A percentile compares a stretch with the other conserved stretches of the same genome.
These are phyloP conservation scores for Fusarium stilboides DNA, from an alignment of 2,329 filamentous ascomycete species.

Conservation along the genomic window DNA sequence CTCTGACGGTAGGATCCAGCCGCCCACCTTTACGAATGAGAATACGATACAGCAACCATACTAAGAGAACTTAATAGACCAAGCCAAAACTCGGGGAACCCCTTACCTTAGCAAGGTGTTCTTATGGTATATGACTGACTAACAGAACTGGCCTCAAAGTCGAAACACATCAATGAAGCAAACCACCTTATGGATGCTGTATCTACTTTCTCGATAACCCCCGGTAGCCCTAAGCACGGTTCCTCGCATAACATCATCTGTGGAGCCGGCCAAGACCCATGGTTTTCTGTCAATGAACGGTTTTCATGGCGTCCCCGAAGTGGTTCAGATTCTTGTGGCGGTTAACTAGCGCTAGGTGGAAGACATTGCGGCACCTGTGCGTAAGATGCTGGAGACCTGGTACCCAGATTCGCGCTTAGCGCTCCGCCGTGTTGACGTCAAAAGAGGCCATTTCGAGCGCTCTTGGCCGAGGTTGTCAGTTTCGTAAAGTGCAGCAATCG, in stretches of 20 bases:
- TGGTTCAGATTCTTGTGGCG: conserved; percentile 11
- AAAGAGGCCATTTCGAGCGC: conserved; percentile 10
- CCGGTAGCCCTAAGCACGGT: conserved; percentile 20
- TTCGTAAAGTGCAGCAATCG: conserved; percentile 1
- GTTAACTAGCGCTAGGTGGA: conserved; percentile 18
- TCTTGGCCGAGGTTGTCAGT: conserved; percentile 6
- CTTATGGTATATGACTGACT: no score
- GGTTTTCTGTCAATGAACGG: conserved; percentile 19
- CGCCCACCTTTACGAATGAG: conserved; percentile 25
- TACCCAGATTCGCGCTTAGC: conserved; percentile 13
- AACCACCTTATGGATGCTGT: conserved; percentile 5
- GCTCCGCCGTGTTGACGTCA: conserved; percentile 23
- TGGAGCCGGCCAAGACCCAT: conserved; percentile 35
- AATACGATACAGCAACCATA: conserved; percentile 22
- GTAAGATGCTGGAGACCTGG: conserved; percentile 8
- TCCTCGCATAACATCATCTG: conserved; percentile 41
- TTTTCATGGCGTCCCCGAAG: conserved; percentile 24
- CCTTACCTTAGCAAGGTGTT: no score
- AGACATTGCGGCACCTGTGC: conserved; percentile 13
- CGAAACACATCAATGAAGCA: conserved; percentile 42
- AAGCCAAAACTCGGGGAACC: no score
- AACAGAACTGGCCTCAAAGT: conserved; percentile 27
- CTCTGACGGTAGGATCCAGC: conserved; percentile 16
- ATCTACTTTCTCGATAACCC: conserved; percentile 13
- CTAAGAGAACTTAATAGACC: no score